Evolutionary conservation across 768 basidiomycete genomes (phyloP).

Genomic region (Hypsizygus marmoreus): DNA sequence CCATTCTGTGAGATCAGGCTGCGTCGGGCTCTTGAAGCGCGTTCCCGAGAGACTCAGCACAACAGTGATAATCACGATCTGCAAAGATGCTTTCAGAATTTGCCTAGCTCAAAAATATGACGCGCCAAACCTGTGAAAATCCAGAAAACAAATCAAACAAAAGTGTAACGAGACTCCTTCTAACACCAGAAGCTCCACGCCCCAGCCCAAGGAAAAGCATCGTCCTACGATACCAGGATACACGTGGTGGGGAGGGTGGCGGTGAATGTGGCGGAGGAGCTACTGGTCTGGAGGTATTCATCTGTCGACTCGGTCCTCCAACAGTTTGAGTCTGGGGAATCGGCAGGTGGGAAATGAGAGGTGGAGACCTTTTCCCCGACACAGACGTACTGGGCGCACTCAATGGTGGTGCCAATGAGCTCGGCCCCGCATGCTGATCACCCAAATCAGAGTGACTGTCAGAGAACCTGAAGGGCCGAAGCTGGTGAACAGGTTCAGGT

Average conservation of each 20-base stretch:
- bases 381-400: background rate
- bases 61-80: slow-evolving; percentile 56
- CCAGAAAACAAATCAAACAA: slow-evolving; percentile 54
- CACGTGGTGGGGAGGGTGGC: slow-evolving; percentile 17
- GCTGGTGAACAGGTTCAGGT: slow-evolving; percentile 24
- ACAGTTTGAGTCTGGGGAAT: slow-evolving; percentile 11
- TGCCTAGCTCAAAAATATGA: slow-evolving; percentile 1
- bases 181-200: slow-evolving; percentile 46
- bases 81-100: slow-evolving; percentile 1
- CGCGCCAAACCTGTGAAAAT: slow-evolving; percentile 41
- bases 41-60: slow-evolving; percentile 51
- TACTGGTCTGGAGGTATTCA: slow-evolving; percentile 1
- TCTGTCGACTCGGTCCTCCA: slow-evolving; percentile 16
- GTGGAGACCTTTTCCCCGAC: slow-evolving; percentile 1
- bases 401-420: background rate
- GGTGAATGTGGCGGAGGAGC: slow-evolving; percentile 21
- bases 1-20: slow-evolving; percentile 52
- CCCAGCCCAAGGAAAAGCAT: slow-evolving; percentile 56
- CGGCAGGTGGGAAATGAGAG: background rate
- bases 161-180: slow-evolving; percentile 55
- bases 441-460: slow-evolving; percentile 17
- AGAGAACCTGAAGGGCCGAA: slow-evolving; percentile 15
- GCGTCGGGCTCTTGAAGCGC: slow-evolving; percentile 44
- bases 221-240: slow-evolving; percentile 26
- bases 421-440: slow-evolving; percentile 6